Evolutionary conservation across 257 asterid genomes (phyloP).

Genomic region (Nicotiana tomentosiformis): DNA sequence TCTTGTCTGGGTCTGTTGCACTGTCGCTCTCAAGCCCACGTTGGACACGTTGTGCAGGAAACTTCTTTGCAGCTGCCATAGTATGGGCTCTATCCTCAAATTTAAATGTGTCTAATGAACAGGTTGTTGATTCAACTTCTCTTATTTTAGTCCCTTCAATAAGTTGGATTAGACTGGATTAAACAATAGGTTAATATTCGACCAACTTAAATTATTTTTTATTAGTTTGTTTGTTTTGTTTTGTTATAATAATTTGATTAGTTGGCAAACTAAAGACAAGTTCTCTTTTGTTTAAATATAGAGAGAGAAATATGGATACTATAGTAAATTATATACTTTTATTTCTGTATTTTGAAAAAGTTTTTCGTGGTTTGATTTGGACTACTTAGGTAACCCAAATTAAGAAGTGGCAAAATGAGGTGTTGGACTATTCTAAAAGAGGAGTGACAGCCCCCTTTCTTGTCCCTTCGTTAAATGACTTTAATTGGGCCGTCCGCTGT

Average conservation of each 20-base stretch:
- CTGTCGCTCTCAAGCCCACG: conserved; percentile 11
- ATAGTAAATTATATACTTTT: no score
- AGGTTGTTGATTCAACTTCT: no score
- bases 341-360: not conserved
- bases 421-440: not conserved
- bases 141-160: no score
- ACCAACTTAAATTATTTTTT: not conserved
- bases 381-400: not conserved
- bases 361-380: not conserved
- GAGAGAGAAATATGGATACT: not conserved
- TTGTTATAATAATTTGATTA: no score
- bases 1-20: not conserved
- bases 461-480: not conserved
- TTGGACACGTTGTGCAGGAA: not conserved
- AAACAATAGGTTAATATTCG: not conserved
- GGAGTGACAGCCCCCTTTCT: not conserved
- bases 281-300: not conserved
- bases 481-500: not conserved
- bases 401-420: not conserved
- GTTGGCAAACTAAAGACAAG: not conserved
- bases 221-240: not conserved
- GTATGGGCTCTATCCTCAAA: not conserved
- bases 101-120: no score
- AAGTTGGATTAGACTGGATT: not conserved
- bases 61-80: not conserved